These are phyloP conservation scores for Hypoxylon sp. DNA, from an alignment of 2,329 filamentous ascomycete species.

Conservation along the genomic window DNA sequence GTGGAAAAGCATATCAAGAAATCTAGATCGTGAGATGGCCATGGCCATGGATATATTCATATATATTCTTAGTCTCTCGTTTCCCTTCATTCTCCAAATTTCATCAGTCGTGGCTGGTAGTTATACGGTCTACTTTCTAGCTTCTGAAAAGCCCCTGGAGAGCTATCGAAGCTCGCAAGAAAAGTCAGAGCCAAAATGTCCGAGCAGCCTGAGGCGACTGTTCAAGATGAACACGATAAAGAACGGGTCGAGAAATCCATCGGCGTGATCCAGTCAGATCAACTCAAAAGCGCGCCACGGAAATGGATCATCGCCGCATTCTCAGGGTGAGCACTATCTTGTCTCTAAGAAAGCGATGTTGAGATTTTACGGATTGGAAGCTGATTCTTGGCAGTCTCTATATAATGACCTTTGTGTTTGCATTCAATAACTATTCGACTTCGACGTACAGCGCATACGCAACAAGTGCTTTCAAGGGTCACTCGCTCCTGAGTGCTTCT, in stretches of 20 bases:
- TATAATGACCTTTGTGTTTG: no score
- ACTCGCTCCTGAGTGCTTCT: slow-evolving; percentile 36
- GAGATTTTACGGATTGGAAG: no score
- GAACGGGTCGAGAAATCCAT: slow-evolving; percentile 16
- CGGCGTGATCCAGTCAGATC: slow-evolving; percentile 19
- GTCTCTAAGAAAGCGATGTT: slow-evolving; percentile 26
- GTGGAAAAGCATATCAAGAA: background rate
- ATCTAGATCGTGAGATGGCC: background rate
- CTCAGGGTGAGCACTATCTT: background rate
- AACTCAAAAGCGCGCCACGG: slow-evolving; percentile 21
- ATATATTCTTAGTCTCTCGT: no score
- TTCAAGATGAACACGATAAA: background rate
- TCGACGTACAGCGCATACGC: no score
- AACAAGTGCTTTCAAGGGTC: no score
- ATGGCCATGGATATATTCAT: background rate
- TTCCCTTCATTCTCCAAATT: no score
- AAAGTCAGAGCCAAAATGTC: background rate
- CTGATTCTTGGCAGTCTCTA: no score
- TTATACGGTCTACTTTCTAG: no score
- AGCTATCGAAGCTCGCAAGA: no score
- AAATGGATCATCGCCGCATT: slow-evolving; percentile 23
- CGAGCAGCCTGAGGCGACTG: background rate
- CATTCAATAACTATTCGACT: no score
- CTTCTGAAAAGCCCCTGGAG: no score
- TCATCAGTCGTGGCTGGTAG: no score